Conservation (phyloP, 2,329 filamentous ascomycete genomes). For the Exserohilum turcica region DNA sequence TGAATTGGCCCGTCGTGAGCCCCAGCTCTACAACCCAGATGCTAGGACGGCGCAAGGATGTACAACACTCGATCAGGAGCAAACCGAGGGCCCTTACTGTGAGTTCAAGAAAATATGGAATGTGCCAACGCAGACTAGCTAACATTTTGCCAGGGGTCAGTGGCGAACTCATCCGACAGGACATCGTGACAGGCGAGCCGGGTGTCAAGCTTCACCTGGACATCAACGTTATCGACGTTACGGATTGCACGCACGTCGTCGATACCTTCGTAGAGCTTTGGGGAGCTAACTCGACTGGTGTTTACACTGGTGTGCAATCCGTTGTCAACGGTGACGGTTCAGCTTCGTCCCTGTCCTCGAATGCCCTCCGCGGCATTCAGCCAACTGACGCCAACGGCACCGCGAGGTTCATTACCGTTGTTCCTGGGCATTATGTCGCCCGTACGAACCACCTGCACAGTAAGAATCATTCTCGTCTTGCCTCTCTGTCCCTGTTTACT, state of each 20-base stretch:
- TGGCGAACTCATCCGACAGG: constrained; percentile 57
- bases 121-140: constrained; percentile 7
- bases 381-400: constrained; percentile 55
- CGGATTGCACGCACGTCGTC: constrained; percentile 58
- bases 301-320: constrained; percentile 56
- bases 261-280: constrained; percentile 60
- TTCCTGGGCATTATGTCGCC: constrained; percentile 51
- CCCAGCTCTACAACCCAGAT: constrained; percentile 31
- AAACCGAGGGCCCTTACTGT: constrained; percentile 46
- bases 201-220: constrained; percentile 59
- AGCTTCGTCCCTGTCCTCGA: constrained; percentile 33
- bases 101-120: constrained; percentile 4
- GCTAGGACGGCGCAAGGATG: constrained; percentile 38
- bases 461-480: constrained; percentile 12
- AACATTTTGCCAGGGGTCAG: constrained; percentile 43
- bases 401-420: constrained; percentile 55
- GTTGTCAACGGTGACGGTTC: constrained; percentile 41
- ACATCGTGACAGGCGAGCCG: constrained; percentile 56
- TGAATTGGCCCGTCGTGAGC: constrained; percentile 37
- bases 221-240: constrained; percentile 60
- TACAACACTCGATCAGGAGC: constrained; percentile 43
- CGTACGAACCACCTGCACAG: constrained; percentile 43
- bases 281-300: constrained; percentile 46
- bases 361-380: constrained; percentile 57
- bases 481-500: not conserved